Evolutionary conservation across 2,329 filamentous ascomycete species (phyloP), one percentile per base, ranked within the genome.

Genomic region (Fusarium kyushuense): DNA sequence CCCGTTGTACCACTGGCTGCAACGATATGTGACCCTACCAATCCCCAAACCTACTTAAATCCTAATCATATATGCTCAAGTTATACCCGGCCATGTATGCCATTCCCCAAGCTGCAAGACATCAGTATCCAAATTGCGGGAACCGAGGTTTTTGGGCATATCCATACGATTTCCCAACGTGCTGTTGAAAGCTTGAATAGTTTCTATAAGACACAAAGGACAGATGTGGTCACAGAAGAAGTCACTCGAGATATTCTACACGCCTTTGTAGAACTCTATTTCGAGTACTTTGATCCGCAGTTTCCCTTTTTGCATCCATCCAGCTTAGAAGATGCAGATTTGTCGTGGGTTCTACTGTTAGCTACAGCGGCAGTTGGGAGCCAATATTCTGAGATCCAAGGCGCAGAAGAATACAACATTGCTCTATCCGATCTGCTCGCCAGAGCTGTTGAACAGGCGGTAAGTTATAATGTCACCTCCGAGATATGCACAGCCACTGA

Each of bases 191-290:
- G 14, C 0, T 6, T 56, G 8, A 45, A 40, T 1, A 3, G 7
- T 1, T 58, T 58, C 3, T 46, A 58, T 27, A 33, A 27, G 8
- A 46, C 6, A 0, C 55, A 58, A 6, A 5, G 1, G 2, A 2
- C 2, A 11, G 55, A 33, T 1, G 1, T 14, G 0, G 3, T 3
- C 3, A n/a, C 2, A 3, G 7, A 2, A 3, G 3, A 0, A 0
- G 13, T 58, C 0, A 25, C 40, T 0, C 0, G 1, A 0, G 2
- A 21, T 0, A 19, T 58, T 0, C 8, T 58, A 1, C 32, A 46
- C 9, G 40, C 40, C 0, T 56, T 46, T 5, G 32, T 56, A 1
- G 55, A 58, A 6, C n/a, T 58, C 0, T 58, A 58, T 21, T 46
- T 58, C 12, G 51, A 58, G 17, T 56, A 40, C 13, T 56, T 56